These are phyloP conservation scores for Rhodotorula glutinis DNA, from an alignment of 1,284 basidiomycete species.

Conservation along the genomic window DNA sequence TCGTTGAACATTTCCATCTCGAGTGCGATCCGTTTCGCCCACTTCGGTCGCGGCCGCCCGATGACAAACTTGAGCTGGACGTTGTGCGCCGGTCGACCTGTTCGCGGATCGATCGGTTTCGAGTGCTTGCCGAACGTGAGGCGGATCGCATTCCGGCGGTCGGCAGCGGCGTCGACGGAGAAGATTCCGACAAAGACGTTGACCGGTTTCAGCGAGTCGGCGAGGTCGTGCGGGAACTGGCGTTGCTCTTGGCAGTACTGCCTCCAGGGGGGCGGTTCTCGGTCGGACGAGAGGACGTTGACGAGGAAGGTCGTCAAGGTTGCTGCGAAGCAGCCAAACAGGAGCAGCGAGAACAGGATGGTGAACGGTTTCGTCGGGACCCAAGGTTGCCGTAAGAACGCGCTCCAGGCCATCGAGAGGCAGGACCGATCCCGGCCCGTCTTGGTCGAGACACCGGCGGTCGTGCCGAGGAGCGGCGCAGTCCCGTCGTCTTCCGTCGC, in stretches of 20 bases:
- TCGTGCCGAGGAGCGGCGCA: slow-evolving; percentile 18
- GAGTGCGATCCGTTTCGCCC: slow-evolving; percentile 72
- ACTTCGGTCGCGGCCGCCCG: slow-evolving; percentile 74
- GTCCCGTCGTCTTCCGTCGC: slow-evolving; percentile 5
- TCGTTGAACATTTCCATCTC: slow-evolving; percentile 94
- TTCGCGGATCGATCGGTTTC: slow-evolving; percentile 46
- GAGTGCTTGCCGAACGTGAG: slow-evolving; percentile 81
- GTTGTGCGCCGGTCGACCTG: slow-evolving; percentile 57
- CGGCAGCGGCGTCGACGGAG: slow-evolving; percentile 77
- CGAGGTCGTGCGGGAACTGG: slow-evolving; percentile 50
- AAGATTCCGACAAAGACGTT: slow-evolving; percentile 90
- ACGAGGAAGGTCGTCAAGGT: slow-evolving; percentile 66
- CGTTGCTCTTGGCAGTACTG: slow-evolving; percentile 65
- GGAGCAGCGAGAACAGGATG: slow-evolving; percentile 70
- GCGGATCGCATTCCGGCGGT: slow-evolving; percentile 83
- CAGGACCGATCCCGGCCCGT: slow-evolving; percentile 18
- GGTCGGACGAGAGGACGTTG: slow-evolving; percentile 92
- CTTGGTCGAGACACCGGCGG: slow-evolving; percentile 1
- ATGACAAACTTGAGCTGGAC: slow-evolving; percentile 88
- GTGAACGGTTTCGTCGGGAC: slow-evolving; percentile 76
- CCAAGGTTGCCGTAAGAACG: slow-evolving; percentile 65
- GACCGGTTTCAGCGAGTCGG: slow-evolving; percentile 74
- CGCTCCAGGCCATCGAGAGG: slow-evolving; percentile 16
- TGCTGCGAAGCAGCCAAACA: slow-evolving; percentile 54
- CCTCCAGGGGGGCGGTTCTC: slow-evolving; percentile 88